Base-by-base conservation (phyloP, 2,329 filamentous ascomycete genomes). In the Aspergillus japonicus region DNA sequence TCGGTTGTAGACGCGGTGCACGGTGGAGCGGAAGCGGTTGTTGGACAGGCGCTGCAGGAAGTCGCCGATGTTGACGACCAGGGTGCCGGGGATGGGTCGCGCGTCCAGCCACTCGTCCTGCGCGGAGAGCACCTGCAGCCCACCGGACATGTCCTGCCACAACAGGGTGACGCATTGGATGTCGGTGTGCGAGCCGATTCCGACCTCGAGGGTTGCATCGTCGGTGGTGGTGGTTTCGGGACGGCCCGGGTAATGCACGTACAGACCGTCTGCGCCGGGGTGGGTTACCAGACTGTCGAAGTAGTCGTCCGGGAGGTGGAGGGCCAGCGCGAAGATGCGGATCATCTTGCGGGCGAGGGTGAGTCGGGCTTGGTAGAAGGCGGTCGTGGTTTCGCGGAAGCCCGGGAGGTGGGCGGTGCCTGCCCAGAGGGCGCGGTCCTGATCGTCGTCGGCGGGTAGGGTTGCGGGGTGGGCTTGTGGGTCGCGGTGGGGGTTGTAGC, bases 231-330 rank as follows among this genome's bases (percentile, higher is more conserved):
- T 63, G 5, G 69, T 64, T 3, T 67, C 69, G 0, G 75, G 74
- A 21, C 75, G 75, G 4, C 71, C 69, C 0, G 80, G 79, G 56
- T 82, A 82, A 62, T 77, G 81, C 51, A 80, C 76, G 63, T 78
- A 79, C 0, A 80, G 76, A 2, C 71, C 75, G 56, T 79, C 76
- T 1, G 75, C 71, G 0, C 74, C 84, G 0, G 85, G 85, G 62
- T 83, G 80, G 0, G 77, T 80, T 19, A 81, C 80, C 56, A 84
- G 81, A 3, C 73, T 72, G 61, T 87, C 84, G 66, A 87, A 87
- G 57, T 82, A 82, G 35, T 78, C 67, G 65, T 87, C 85, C 0
- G 80, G 76, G 3, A 87, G 73, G 11, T 79, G 78, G 2, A 87
- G 75, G 4, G 80, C 81, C 2, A 88, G 74, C 0, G 85, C 84